Conservation (phyloP, 257 asterid species). For the Gentiana dahurica region DNA sequence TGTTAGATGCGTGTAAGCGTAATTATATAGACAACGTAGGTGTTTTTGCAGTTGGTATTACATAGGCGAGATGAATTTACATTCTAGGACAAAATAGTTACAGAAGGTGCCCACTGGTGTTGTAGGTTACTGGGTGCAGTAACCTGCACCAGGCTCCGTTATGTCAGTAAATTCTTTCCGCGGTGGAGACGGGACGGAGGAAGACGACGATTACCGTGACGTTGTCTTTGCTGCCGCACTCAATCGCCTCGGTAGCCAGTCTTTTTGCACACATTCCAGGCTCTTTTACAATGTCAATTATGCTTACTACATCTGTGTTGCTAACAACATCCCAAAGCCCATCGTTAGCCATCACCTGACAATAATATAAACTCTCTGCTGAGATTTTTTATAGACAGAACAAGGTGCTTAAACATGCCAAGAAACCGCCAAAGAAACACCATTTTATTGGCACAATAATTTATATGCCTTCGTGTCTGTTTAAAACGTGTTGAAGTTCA, state of each 20-base stretch:
- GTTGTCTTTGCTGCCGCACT: slow-evolving; percentile 83
- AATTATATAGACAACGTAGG: too few relatives aligned
- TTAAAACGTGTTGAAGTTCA: too few relatives aligned
- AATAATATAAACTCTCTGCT: not conserved
- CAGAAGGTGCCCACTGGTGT: too few relatives aligned
- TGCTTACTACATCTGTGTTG: slow-evolving; percentile 55
- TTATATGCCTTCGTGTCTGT: too few relatives aligned
- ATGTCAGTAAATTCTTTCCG: slow-evolving; percentile 71
- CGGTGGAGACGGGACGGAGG: slow-evolving; percentile 81
- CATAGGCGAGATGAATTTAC: too few relatives aligned
- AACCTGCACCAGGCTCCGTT: too few relatives aligned
- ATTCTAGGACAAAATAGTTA: too few relatives aligned
- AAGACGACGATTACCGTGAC: slow-evolving; percentile 75
- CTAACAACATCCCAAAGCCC: slow-evolving; percentile 93
- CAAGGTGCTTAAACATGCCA: not conserved
- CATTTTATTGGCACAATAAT: too few relatives aligned
- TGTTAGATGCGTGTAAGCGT: too few relatives aligned
- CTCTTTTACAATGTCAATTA: slow-evolving; percentile 88
- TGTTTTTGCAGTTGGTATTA: too few relatives aligned
- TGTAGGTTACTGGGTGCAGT: too few relatives aligned
- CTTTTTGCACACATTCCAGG: slow-evolving; percentile 95
- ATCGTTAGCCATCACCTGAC: slow-evolving; percentile 91
- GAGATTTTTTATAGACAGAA: not conserved
- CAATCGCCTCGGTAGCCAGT: slow-evolving; percentile 83
- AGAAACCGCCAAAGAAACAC: too few relatives aligned